Conservation (phyloP, 1,284 basidiomycete species). For the Cryptococcus floricola region DNA sequence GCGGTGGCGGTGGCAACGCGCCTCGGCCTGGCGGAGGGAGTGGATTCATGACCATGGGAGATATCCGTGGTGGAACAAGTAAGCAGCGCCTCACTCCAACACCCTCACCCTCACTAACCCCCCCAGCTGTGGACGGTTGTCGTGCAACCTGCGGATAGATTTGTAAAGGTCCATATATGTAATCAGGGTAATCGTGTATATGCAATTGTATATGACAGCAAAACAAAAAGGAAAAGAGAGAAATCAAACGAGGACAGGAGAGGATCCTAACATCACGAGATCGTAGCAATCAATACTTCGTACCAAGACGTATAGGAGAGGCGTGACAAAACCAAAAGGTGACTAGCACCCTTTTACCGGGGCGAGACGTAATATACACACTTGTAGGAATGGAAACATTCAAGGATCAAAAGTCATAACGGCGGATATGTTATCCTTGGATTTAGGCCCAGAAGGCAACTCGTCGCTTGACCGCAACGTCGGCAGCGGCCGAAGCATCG, state of each 20-base stretch:
- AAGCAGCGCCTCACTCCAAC: slow-evolving; percentile 12
- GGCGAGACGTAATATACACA: slow-evolving; percentile 3
- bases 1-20: slow-evolving; percentile 16
- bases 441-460: slow-evolving; percentile 11
- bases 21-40: slow-evolving; percentile 21
- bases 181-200: background rate
- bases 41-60: slow-evolving; percentile 41
- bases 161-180: background rate
- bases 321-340: background rate
- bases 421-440: background rate
- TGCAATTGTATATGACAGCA: background rate
- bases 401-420: background rate
- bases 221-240: background rate
- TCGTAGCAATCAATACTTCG: slow-evolving; percentile 1
- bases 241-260: background rate
- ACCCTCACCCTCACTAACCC: background rate
- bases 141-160: slow-evolving; percentile 37
- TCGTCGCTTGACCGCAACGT: slow-evolving; percentile 9
- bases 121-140: slow-evolving; percentile 32
- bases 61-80: slow-evolving; percentile 35
- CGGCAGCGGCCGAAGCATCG: slow-evolving; percentile 7
- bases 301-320: background rate
- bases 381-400: background rate
- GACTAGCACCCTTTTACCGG: background rate
- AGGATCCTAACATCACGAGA: background rate